Base-by-base conservation (phyloP, 805 yeast genomes). In the Brettanomyces bruxellensis region DNA sequence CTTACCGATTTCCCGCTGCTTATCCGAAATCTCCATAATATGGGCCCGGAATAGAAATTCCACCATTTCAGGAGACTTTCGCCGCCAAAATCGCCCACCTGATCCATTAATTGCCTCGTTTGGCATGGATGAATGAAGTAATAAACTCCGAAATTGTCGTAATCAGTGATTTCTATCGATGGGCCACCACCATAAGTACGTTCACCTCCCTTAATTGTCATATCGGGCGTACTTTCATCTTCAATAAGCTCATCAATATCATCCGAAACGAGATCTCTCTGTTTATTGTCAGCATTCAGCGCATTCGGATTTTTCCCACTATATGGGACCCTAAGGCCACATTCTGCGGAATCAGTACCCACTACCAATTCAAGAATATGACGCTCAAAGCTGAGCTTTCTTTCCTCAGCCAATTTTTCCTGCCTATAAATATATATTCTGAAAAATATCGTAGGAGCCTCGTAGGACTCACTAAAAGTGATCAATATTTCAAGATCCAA, bases 41-140 rank as follows among this genome's bases (percentile, higher is more conserved):
- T 38, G 14, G 34, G 30, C 7, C 34, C 25, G 11, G 43, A 35
- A 43, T 49, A 45, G 41, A 45, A 47, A 7, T 35, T 24, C 46
- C 46, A 48, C 50, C 50, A 48, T 4, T n/a, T 8, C 13, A 25
- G 28, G 4, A 46, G 34, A 6, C 22, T 13, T 13, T 40, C 34
- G 7, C 23, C 3, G 40, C 11, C 24, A 25, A 23, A 12, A 9
- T 4, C n/a, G 22, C 1, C 13, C 23, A 8, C n/a, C 39, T 35
- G 30, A 6, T 32, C 28, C 7, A 49, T 12, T 11, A 44, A 43
- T 14, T 46, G 38, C 4, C 12, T 37, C 13, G 51, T 40, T 38
- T 49, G 55, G 38, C 58, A 55, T 1, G 58, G 58, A 30, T 55
- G 58, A 9, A 53, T 45, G 25, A 43, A 50, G 41, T 49, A 51